phyloP scores from a whole-genome alignment of 225 moss, liverwort and hornwort species.

The Marchantia polymorpha region DNA sequence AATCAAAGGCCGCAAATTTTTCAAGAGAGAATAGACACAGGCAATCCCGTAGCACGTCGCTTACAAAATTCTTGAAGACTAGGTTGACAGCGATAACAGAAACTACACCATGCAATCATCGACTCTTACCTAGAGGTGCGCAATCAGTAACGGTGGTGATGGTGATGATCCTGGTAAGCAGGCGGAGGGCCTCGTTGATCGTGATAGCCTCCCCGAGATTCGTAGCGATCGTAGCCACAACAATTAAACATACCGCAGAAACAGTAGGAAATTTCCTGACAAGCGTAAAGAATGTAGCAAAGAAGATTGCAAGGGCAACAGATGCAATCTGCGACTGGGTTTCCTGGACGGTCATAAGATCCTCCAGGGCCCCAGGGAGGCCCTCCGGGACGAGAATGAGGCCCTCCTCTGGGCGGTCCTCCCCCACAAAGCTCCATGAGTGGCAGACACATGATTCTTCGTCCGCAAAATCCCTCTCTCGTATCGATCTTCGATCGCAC shows the following conservation, averaged over 20 bases:
- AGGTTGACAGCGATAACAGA: too few relatives aligned
- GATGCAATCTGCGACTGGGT: conserved; percentile 20
- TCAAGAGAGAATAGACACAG: too few relatives aligned
- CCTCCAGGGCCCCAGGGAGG: conserved; percentile 27
- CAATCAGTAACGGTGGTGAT: conserved; percentile 8
- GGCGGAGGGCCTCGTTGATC: neutral
- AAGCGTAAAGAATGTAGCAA: conserved; percentile 22
- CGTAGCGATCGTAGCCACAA: conserved; percentile 11
- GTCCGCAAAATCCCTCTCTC: too few relatives aligned
- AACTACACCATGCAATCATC: too few relatives aligned
- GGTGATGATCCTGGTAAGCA: conserved; percentile 1
- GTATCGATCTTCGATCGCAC: too few relatives aligned
- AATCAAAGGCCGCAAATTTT: too few relatives aligned
- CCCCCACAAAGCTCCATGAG: conserved; percentile 13
- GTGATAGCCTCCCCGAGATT: neutral
- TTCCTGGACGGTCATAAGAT: conserved; percentile 5
- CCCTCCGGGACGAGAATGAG: conserved; percentile 3
- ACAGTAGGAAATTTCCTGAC: conserved; percentile 15
- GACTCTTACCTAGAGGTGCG: neutral
- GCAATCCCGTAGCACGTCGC: too few relatives aligned
- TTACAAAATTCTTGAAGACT: too few relatives aligned
- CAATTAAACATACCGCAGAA: conserved; percentile 19
- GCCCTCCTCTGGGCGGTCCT: neutral
- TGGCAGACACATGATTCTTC: conserved; percentile 9
- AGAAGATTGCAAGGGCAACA: conserved; percentile 24